Conservation (phyloP, 169 alveolate genomes). For the Besnoitia besnoiti region DNA sequence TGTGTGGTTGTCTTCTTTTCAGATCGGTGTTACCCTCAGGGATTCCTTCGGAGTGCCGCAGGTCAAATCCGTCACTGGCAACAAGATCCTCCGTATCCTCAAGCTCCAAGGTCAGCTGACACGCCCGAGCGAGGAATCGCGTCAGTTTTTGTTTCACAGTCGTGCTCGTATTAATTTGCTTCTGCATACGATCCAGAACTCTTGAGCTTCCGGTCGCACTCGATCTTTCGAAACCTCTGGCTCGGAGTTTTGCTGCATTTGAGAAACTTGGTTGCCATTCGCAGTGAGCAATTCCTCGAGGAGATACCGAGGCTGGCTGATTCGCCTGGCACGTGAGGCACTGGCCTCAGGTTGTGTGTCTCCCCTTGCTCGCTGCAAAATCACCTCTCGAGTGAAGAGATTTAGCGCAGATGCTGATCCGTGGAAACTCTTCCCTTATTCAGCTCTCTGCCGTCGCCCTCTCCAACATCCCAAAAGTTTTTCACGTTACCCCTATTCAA, state of each 20-base stretch:
- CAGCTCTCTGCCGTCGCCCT: slow-evolving; percentile 39
- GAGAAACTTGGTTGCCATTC: not conserved
- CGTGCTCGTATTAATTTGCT: too few species aligned
- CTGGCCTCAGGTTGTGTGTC: not conserved
- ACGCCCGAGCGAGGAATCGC: not conserved
- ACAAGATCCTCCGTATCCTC: slow-evolving; percentile 95
- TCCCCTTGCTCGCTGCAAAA: not conserved
- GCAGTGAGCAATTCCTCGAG: not conserved
- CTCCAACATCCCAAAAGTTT: not conserved
- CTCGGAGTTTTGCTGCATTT: not conserved
- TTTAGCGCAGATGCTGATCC: slow-evolving; percentile 33
- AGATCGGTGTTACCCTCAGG: slow-evolving; percentile 98
- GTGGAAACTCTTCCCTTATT: not conserved
- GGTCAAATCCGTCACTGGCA: slow-evolving; percentile 95
- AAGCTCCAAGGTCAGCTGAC: slow-evolving; percentile 89
- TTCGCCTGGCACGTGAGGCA: not conserved
- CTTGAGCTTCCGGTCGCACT: too few species aligned
- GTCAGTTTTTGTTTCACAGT: not conserved
- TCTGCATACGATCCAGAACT: not conserved
- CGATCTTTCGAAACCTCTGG: not conserved
- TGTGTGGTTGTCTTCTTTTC: slow-evolving; percentile 13
- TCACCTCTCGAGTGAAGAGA: not conserved
- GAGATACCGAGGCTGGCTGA: not conserved
- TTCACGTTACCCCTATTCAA: too few species aligned
- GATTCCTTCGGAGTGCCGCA: slow-evolving; percentile 98